phyloP scores from a whole-genome alignment of 2,329 filamentous ascomycete genomes.

The Bipolaris bicolor region DNA sequence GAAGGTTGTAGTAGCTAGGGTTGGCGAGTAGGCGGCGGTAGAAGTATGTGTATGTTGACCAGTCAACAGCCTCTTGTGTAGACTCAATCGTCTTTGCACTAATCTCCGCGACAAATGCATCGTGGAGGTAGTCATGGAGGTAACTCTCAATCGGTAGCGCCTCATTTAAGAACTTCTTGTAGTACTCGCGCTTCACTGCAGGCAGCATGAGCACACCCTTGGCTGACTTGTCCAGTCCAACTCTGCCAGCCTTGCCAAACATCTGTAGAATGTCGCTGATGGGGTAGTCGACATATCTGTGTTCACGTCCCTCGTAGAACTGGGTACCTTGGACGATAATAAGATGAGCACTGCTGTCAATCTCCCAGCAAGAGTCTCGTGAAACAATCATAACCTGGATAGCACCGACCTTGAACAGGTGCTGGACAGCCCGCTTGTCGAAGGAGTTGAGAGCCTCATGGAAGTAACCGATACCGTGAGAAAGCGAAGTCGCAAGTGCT shows the following conservation, averaged over 20 bases:
- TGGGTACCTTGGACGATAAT: constrained; percentile 98
- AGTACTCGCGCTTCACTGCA: constrained; percentile 92
- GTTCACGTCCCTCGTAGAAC: constrained; percentile 94
- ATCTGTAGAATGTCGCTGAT: constrained; percentile 95
- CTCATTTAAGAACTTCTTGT: constrained; percentile 98
- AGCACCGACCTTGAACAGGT: constrained; percentile 86
- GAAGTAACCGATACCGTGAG: constrained; percentile 95
- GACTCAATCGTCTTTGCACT: constrained; percentile 95
- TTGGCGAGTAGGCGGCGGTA: constrained; percentile 94
- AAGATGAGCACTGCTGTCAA: constrained; percentile 85
- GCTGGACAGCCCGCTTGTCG: constrained; percentile 92
- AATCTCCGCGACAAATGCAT: constrained; percentile 96
- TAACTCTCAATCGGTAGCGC: constrained; percentile 95
- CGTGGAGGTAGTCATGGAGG: constrained; percentile 87
- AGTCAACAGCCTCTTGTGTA: constrained; percentile 96
- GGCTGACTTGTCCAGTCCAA: constrained; percentile 77
- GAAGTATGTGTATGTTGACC: constrained; percentile 98
- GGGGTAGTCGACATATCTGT: constrained; percentile 95
- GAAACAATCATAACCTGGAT: constrained; percentile 84
- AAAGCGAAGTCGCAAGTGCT: constrained; percentile 84
- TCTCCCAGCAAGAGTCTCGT: constrained; percentile 94
- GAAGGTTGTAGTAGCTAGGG: constrained; percentile 92
- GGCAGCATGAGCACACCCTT: constrained; percentile 97
- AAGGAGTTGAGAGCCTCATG: constrained; percentile 89
- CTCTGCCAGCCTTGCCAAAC: constrained; percentile 90